These are phyloP conservation scores for Mrakia blollopis DNA, from an alignment of 768 basidiomycete genomes.

Conservation along the genomic window DNA sequence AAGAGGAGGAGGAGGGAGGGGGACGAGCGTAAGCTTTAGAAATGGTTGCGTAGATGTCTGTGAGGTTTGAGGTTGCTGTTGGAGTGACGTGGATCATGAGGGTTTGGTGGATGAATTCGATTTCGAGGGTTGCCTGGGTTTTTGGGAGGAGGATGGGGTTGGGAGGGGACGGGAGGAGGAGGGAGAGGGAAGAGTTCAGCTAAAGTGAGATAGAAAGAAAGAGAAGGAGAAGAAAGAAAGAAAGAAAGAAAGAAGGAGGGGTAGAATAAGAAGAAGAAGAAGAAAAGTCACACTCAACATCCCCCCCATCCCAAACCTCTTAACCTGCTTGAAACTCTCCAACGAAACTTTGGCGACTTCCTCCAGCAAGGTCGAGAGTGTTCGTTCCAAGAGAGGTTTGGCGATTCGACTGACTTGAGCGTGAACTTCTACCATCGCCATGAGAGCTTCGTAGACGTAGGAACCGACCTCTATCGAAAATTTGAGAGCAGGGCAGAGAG, in stretches of 20 bases:
- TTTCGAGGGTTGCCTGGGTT: slow-evolving; percentile 95
- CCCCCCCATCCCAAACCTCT: slow-evolving; percentile 93
- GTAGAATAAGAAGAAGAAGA: too few species aligned
- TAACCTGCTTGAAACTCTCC: slow-evolving; percentile 78
- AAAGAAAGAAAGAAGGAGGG: too few species aligned
- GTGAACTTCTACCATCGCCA: slow-evolving; percentile 85
- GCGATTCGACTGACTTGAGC: slow-evolving; percentile 80
- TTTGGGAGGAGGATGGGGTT: background rate
- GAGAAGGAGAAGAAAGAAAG: background rate
- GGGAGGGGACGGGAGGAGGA: background rate
- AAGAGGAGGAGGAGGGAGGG: slow-evolving; percentile 48
- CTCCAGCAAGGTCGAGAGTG: slow-evolving; percentile 71
- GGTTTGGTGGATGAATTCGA: slow-evolving; percentile 98
- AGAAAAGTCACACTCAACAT: slow-evolving; percentile 76
- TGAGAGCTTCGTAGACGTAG: slow-evolving; percentile 84
- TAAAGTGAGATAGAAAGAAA: background rate
- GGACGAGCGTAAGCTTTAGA: slow-evolving; percentile 78
- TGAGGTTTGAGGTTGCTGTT: slow-evolving; percentile 72
- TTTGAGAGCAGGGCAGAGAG: background rate
- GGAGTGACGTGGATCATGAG: slow-evolving; percentile 77
- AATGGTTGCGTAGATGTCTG: slow-evolving; percentile 89
- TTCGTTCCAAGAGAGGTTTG: slow-evolving; percentile 73
- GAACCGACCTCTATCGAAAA: slow-evolving; percentile 71
- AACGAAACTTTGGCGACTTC: slow-evolving; percentile 78
- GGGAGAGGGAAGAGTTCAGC: background rate